Percentiles rank a stretch among this genome's conserved stretches.
Evolutionary conservation across 768 basidiomycete species (phyloP).

Genomic region (Phaeolepiota aurea): DNA sequence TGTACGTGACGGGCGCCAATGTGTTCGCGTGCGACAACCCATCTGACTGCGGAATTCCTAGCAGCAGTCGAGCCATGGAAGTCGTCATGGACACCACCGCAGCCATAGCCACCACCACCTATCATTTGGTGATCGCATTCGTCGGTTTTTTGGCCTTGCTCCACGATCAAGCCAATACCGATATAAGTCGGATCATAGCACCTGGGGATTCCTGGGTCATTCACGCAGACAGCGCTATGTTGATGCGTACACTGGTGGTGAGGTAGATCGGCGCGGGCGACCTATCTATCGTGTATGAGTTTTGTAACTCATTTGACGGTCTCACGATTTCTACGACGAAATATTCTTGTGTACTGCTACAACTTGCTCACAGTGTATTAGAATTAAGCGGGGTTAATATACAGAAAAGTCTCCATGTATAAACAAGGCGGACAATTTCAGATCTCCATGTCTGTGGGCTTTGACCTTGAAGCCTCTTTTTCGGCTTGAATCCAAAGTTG

Average conservation of each 20-base stretch:
- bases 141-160: slow-evolving; percentile 46
- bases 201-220: slow-evolving; percentile 51
- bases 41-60: slow-evolving; percentile 1
- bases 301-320: background rate
- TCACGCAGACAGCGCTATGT: slow-evolving; percentile 39
- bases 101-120: slow-evolving; percentile 15
- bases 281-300: slow-evolving; percentile 39
- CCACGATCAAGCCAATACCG: slow-evolving; percentile 25
- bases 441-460: too few relatives aligned
- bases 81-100: slow-evolving; percentile 12
- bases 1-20: slow-evolving; percentile 11
- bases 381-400: background rate
- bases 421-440: too few relatives aligned
- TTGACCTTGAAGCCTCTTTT: too few relatives aligned
- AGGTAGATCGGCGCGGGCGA: slow-evolving; percentile 50
- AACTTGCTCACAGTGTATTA: background rate
- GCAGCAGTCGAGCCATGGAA: slow-evolving; percentile 21
- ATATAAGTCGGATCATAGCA: slow-evolving; percentile 33
- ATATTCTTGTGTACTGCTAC: background rate
- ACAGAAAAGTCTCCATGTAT: too few relatives aligned
- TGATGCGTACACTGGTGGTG: slow-evolving; percentile 39
- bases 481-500: slow-evolving; percentile 35
- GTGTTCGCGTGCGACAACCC: slow-evolving; percentile 1
- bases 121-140: slow-evolving; percentile 36
- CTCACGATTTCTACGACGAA: background rate